Conservation (phyloP, 1,284 basidiomycete species). For the Phlebopus sp. region DNA sequence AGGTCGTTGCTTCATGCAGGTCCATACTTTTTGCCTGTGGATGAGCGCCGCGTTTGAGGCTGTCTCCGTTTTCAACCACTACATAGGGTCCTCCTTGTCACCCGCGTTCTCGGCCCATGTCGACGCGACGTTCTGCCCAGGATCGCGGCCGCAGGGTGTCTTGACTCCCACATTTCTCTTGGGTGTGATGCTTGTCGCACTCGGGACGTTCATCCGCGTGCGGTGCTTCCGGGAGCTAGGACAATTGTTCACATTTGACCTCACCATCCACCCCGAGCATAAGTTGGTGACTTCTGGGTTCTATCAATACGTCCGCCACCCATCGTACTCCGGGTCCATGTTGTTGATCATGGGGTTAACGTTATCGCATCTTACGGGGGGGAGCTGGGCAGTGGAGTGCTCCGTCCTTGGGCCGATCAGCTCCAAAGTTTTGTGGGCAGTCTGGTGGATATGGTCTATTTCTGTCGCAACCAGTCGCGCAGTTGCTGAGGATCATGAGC, state of each 20-base stretch:
- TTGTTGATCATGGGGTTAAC: conserved; percentile 51
- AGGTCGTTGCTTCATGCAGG: conserved; percentile 31
- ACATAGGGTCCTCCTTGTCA: conserved; percentile 28
- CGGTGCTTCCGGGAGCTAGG: conserved; percentile 44
- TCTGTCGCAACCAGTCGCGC: conserved; percentile 49
- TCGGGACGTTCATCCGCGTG: conserved; percentile 42
- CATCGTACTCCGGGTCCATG: conserved; percentile 51
- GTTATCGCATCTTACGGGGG: conserved; percentile 49
- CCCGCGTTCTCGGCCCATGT: conserved; percentile 27
- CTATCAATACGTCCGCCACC: conserved; percentile 54
- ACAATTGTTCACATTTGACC: conserved; percentile 59
- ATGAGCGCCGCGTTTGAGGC: conserved; percentile 48
- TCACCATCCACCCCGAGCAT: conserved; percentile 56
- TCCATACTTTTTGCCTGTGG: conserved; percentile 51
- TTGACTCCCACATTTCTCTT: conserved; percentile 47
- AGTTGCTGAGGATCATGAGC: conserved; percentile 51
- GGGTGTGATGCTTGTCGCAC: conserved; percentile 46
- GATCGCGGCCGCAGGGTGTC: conserved; percentile 34
- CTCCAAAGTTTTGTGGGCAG: conserved; percentile 40
- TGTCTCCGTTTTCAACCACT: conserved; percentile 41
- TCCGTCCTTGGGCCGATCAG: conserved; percentile 34
- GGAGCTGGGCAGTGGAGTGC: conserved; percentile 54
- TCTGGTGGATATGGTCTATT: conserved; percentile 53
- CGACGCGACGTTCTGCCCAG: conserved; percentile 32
- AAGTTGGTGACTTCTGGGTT: conserved; percentile 52